Percentiles rank a stretch among this genome's conserved stretches.
Conservation (phyloP, 208 protist species). For the Porcisia hertigi region DNA sequence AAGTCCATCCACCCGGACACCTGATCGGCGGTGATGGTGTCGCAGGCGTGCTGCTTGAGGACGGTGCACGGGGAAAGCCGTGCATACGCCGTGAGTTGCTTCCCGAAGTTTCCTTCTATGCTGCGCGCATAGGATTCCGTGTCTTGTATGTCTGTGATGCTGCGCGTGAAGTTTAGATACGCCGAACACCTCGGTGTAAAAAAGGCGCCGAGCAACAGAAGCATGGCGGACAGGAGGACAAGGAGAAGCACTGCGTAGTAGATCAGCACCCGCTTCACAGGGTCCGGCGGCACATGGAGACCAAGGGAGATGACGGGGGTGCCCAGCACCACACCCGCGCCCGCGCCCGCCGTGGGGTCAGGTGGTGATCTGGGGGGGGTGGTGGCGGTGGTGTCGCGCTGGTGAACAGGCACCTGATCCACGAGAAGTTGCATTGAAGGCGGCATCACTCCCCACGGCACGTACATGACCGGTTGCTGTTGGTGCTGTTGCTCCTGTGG, state of each 20-base stretch:
- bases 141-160: neutral
- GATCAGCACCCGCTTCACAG: conserved; percentile 7
- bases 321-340: conserved; percentile 1
- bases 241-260: conserved; percentile 10
- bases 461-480: conserved; percentile 7
- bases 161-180: conserved; percentile 1
- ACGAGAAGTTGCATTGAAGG: neutral
- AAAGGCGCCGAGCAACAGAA: conserved; percentile 1
- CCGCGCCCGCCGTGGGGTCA: neutral
- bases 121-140: neutral
- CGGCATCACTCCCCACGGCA: conserved; percentile 11
- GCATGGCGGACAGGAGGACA: conserved; percentile 1
- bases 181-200: conserved; percentile 3
- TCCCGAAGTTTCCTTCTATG: neutral
- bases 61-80: conserved; percentile 12
- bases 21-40: neutral
- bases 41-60: conserved; percentile 14
- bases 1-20: conserved; percentile 11
- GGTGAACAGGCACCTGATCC: neutral
- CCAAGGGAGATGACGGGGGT: conserved; percentile 9
- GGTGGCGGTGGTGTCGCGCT: neutral
- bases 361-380: neutral
- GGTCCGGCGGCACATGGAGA: conserved; percentile 6
- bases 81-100: neutral
- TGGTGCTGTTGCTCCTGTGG: too few relatives aligned